These are phyloP conservation scores for Piper longum DNA, from an alignment of 164 flowering plant species.

Conservation along the genomic window DNA sequence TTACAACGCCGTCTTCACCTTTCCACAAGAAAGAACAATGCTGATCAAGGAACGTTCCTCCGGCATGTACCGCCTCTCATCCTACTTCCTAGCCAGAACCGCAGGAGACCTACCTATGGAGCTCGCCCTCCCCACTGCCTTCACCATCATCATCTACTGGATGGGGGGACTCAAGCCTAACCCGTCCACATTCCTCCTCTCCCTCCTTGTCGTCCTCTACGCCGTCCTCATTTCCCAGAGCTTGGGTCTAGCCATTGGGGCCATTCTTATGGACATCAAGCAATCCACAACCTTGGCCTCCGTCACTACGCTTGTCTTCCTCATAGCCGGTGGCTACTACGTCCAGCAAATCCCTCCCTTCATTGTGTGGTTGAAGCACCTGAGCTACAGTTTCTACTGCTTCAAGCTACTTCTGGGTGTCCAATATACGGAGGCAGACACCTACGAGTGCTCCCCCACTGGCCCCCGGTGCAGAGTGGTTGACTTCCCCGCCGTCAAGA, in stretches of 20 bases:
- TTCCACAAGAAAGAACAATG: constrained; percentile 88
- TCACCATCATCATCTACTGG: constrained; percentile 59
- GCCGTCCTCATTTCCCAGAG: too few species aligned
- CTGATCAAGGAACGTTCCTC: constrained; percentile 81
- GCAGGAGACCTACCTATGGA: constrained; percentile 86
- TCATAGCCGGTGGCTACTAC: constrained; percentile 95
- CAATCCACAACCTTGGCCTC: constrained; percentile 95
- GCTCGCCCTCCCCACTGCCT: constrained; percentile 90
- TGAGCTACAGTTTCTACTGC: constrained; percentile 94
- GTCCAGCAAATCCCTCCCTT: constrained; percentile 82
- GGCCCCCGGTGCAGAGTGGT: constrained; percentile 39
- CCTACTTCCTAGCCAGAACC: constrained; percentile 83
- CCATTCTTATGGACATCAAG: background rate
- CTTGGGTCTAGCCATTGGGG: too few species aligned
- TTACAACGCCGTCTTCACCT: constrained; percentile 98
- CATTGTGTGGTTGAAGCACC: constrained; percentile 84
- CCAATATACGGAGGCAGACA: constrained; percentile 59
- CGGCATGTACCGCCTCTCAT: constrained; percentile 92
- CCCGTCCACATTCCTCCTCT: too few species aligned
- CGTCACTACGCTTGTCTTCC: constrained; percentile 86
- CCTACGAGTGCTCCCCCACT: constrained; percentile 51
- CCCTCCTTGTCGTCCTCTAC: too few species aligned
- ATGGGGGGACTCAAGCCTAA: background rate
- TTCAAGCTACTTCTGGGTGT: constrained; percentile 91
- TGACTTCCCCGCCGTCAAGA: constrained; percentile 59